These are phyloP conservation scores for Monosporascus sp. DNA, from an alignment of 2,329 filamentous ascomycete species.

Conservation along the genomic window DNA sequence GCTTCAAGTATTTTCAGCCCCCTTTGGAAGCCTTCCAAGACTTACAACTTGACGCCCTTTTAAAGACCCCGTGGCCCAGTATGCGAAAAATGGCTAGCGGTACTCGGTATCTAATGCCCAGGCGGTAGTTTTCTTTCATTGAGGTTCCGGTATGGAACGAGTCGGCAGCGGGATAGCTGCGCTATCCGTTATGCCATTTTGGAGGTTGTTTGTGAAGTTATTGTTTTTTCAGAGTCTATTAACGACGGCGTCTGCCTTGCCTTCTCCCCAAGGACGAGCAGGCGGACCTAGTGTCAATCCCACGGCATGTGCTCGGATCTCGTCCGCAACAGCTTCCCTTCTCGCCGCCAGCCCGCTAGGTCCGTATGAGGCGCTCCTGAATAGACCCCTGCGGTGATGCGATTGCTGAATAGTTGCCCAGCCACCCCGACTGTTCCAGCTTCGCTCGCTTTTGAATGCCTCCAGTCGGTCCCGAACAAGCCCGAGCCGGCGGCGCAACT, in stretches of 20 bases:
- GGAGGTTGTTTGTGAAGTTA: constrained; percentile 5
- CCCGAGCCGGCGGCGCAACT: constrained; percentile 28
- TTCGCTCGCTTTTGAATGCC: constrained; percentile 30
- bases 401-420: constrained; percentile 4
- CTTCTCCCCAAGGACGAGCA: constrained; percentile 9
- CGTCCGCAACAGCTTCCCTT: constrained; percentile 8
- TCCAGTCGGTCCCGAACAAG: constrained; percentile 33
- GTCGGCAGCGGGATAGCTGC: constrained; percentile 6
- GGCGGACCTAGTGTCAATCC: constrained; percentile 7
- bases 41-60: not conserved
- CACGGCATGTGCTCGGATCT: constrained; percentile 17
- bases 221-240: constrained; percentile 1
- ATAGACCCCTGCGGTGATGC: not conserved
- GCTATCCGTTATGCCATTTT: constrained; percentile 3
- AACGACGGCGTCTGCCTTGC: constrained; percentile 12
- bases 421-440: constrained; percentile 29
- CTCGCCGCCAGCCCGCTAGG: constrained; percentile 13
- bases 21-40: not conserved
- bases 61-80: not conserved
- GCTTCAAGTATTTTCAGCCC: not conserved
- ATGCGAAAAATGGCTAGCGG: not conserved
- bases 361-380: constrained; percentile 1
- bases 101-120: not conserved
- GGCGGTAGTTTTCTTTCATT: not conserved
- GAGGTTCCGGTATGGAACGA: not conserved